phyloP scores from a whole-genome alignment of 2,329 filamentous ascomycete genomes.

The Venturia oleaginea region DNA sequence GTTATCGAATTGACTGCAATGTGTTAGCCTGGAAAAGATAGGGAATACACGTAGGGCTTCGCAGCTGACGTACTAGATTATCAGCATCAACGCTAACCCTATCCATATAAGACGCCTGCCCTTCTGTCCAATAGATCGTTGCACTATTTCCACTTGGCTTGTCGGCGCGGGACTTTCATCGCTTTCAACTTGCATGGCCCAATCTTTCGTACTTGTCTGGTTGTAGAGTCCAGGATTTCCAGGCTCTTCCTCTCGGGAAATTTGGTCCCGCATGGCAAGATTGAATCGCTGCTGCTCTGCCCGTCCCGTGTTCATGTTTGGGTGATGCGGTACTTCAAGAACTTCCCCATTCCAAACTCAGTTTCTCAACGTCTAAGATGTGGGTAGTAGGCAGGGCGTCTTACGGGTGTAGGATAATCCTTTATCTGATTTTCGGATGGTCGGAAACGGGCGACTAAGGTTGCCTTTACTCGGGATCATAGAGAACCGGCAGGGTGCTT shows the following conservation, averaged over 20 bases:
- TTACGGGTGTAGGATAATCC: no score
- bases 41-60: no score
- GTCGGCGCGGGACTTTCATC: not conserved
- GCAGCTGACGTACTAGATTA: conserved; percentile 15
- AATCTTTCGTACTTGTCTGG: not conserved
- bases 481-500: no score
- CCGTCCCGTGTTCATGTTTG: not conserved
- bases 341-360: not conserved
- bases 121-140: not conserved
- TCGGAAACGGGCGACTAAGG: no score
- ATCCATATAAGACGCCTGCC: not conserved
- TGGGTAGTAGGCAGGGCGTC: not conserved
- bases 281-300: not conserved
- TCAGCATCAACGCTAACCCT: conserved; percentile 16
- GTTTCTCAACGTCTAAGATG: not conserved
- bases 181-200: not conserved
- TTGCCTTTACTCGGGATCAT: no score
- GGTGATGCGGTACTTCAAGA: not conserved
- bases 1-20: not conserved
- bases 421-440: no score
- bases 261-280: not conserved
- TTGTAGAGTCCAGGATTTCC: not conserved
- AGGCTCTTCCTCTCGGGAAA: not conserved
- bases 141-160: not conserved
- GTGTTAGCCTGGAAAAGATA: not conserved